Evolutionary conservation across 2,329 filamentous ascomycete genomes (phyloP), one percentile per base, ranked within the genome.

Genomic region (Graphilbum fragrans): DNA sequence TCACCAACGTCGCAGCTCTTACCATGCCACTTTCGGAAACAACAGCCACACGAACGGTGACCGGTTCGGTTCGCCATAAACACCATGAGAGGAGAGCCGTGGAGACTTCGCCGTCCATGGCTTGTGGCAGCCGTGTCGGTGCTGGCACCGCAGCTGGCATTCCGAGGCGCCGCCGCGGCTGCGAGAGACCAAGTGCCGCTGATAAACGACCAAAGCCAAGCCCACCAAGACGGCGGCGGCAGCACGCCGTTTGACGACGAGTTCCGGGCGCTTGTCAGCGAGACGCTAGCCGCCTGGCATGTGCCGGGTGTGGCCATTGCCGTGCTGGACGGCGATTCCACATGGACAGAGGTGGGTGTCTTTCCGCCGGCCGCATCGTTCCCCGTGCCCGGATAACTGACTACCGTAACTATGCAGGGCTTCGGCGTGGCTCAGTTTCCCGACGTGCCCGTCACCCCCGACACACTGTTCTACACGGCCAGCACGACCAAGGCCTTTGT

Each of bases 401-500:
- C n/a, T n/a, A 29, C 12, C 19, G 20, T 10, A 46, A 36, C 19
- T 23, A 11, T 17, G 16, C 49, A 68, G 63, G 69, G 64, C 16
- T 67, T 65, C 44, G 67, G 65, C 56, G 38, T 57, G 56, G 44
- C 62, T 3, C 55, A 44, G 27, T 55, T 61, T 17, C 57, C 63
- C 5, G 55, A 53, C 5, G 60, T 52, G 2, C 58, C 60, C 1
- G 66, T 65, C 3, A 69, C 62, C 1, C 49, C 63, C 2, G 53
- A 62, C 11, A 74, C 71, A 0, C 56, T 77, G 2, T 75, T 71
- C 55, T 72, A 70, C 49, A 59, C 60, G 36, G 72, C 66, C 19
- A 72, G 67, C 51, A 72, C 64, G 3, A 71, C 70, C 37, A 77
- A 77, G 52, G 66, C 61, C 5, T 66, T 72, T 49, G 71, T 69